These are phyloP conservation scores for Rhizopus sp. DNA, from an alignment of 371 early-diverging fungal species.

Conservation along the genomic window DNA sequence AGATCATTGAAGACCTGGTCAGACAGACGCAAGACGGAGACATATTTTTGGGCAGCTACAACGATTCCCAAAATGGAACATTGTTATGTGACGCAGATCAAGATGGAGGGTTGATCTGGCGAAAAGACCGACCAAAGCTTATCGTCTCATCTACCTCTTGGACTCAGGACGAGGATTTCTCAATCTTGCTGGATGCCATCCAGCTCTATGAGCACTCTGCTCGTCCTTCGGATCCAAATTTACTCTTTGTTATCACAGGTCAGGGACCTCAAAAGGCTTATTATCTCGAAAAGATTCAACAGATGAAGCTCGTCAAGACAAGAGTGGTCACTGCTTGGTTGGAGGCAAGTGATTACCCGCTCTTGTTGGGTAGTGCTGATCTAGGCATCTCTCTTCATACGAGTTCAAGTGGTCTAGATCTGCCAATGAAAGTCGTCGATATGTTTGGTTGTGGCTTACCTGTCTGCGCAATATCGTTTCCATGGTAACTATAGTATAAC, in stretches of 20 bases:
- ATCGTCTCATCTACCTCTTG: conserved; percentile 93
- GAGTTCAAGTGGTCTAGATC: conserved; percentile 90
- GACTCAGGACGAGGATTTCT: conserved; percentile 97
- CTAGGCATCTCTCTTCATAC: conserved; percentile 91
- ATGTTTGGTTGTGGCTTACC: conserved; percentile 97
- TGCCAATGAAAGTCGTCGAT: conserved; percentile 98
- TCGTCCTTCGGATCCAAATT: conserved; percentile 46
- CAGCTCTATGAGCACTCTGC: conserved; percentile 53
- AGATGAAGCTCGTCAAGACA: conserved; percentile 56
- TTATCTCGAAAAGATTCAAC: conserved; percentile 66
- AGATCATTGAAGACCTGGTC: conserved; percentile 37
- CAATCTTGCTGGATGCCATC: conserved; percentile 74
- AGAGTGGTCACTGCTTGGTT: conserved; percentile 85
- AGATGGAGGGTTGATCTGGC: conserved; percentile 35
- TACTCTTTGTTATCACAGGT: conserved; percentile 91
- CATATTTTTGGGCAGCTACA: conserved; percentile 15
- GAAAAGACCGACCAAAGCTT: conserved; percentile 61
- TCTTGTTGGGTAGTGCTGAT: conserved; percentile 85
- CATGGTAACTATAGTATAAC: conserved; percentile 45
- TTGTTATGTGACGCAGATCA: conserved; percentile 43
- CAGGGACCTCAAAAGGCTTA: conserved; percentile 81
- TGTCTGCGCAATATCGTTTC: conserved; percentile 79
- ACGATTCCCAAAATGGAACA: conserved; percentile 30
- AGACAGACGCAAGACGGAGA: conserved; percentile 13
- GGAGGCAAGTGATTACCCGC: conserved; percentile 79